phyloP scores from a whole-genome alignment of 2,329 filamentous ascomycete genomes.

The Zymoseptoria passerinii region DNA sequence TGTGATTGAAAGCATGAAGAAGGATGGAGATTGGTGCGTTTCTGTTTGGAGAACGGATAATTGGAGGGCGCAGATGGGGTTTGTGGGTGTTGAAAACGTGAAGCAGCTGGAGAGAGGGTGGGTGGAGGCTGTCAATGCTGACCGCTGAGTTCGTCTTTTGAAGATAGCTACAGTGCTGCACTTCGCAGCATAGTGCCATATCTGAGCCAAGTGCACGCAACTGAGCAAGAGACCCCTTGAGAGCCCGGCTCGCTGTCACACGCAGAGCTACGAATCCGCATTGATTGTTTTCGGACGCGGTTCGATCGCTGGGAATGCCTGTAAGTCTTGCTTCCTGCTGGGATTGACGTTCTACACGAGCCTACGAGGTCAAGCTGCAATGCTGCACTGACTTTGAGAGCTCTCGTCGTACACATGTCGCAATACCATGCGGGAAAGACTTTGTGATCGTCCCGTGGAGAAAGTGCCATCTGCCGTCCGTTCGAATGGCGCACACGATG shows the following conservation, averaged over 20 bases:
- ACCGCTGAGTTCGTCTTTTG: no score
- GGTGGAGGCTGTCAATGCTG: background rate
- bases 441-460: background rate
- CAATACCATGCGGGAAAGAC: background rate
- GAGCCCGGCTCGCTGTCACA: no score
- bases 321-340: no score
- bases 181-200: no score
- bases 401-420: background rate
- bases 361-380: background rate
- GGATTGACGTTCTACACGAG: background rate
- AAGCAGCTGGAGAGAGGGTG: background rate
- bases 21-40: slow-evolving; percentile 1
- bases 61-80: slow-evolving; percentile 3
- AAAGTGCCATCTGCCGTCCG: no score
- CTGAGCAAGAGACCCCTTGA: no score
- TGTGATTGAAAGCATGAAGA: slow-evolving; percentile 2
- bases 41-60: slow-evolving; percentile 10
- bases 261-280: no score
- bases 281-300: no score
- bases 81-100: background rate
- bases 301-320: no score
- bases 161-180: no score
- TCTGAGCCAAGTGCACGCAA: no score
- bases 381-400: background rate
- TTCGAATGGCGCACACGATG: no score